Percentiles rank a stretch among this genome's conserved stretches.
Conservation (phyloP, 768 basidiomycete genomes). For the Leccinum imitatum region DNA sequence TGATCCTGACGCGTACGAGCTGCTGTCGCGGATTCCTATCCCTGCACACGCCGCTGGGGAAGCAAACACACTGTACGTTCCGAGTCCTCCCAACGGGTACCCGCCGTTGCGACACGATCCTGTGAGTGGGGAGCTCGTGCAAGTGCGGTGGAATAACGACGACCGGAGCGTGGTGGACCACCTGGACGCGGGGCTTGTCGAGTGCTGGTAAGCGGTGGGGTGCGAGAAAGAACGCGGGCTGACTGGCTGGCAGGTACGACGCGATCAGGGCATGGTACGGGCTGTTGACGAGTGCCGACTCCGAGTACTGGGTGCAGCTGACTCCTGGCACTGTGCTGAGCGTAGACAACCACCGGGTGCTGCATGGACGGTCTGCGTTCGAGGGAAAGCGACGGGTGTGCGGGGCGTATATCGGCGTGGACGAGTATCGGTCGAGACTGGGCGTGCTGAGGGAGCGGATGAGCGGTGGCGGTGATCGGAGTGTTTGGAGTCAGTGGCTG, state of each 20-base stretch:
- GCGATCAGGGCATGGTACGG: slow-evolving; percentile 80
- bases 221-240: not conserved
- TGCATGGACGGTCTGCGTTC: slow-evolving; percentile 94
- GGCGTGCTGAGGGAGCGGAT: slow-evolving; percentile 60
- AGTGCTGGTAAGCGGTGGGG: slow-evolving; percentile 56
- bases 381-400: slow-evolving; percentile 89
- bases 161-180: slow-evolving; percentile 81
- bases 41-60: slow-evolving; percentile 92
- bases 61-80: slow-evolving; percentile 50
- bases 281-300: slow-evolving; percentile 73
- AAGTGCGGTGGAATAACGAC: slow-evolving; percentile 93
- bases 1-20: slow-evolving; percentile 66
- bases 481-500: slow-evolving; percentile 58
- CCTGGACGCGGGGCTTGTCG: slow-evolving; percentile 58
- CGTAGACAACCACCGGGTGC: slow-evolving; percentile 88
- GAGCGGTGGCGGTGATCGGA: slow-evolving; percentile 42
- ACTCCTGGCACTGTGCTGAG: slow-evolving; percentile 88
- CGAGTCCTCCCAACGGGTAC: slow-evolving; percentile 57
- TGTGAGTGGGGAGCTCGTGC: slow-evolving; percentile 56
- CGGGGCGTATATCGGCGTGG: slow-evolving; percentile 90
- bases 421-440: slow-evolving; percentile 85
- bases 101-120: slow-evolving; percentile 72
- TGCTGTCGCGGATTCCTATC: slow-evolving; percentile 67
- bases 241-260: slow-evolving; percentile 55
- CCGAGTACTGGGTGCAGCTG: slow-evolving; percentile 92